phyloP scores from a whole-genome alignment of 2,329 filamentous ascomycete species.

The Aureobasidium pullulans region DNA sequence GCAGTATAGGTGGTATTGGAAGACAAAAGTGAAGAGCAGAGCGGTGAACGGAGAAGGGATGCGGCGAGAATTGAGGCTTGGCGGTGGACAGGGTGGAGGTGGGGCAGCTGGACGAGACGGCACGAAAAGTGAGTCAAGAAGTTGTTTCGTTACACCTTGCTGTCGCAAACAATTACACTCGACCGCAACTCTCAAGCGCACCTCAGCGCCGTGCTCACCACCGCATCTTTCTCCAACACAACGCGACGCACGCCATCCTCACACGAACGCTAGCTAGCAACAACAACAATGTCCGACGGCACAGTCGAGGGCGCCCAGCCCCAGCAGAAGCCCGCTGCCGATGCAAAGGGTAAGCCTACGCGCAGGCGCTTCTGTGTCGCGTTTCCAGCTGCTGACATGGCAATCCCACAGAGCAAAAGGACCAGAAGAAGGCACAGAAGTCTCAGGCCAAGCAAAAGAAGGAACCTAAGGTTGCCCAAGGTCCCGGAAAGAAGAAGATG shows the following conservation, averaged over 20 bases:
- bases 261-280: background rate
- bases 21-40: too few species aligned
- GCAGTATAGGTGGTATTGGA: too few species aligned
- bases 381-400: background rate
- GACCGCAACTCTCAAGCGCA: background rate
- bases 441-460: slow-evolving; percentile 20
- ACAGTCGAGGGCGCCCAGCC: slow-evolving; percentile 17
- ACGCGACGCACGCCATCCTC: background rate
- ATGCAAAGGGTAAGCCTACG: slow-evolving; percentile 14
- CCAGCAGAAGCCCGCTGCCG: slow-evolving; percentile 16
- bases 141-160: background rate
- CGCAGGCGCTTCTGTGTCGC: background rate
- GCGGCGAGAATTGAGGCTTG: background rate
- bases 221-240: background rate
- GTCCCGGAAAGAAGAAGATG: slow-evolving; percentile 34
- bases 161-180: background rate
- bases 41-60: background rate
- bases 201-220: background rate
- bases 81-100: slow-evolving; percentile 1
- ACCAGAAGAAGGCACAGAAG: slow-evolving; percentile 25
- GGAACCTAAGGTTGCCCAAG: slow-evolving; percentile 12
- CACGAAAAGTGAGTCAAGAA: slow-evolving; percentile 6
- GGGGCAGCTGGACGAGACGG: background rate
- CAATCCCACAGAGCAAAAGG: slow-evolving; percentile 23
- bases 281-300: slow-evolving; percentile 13